These are phyloP conservation scores for Bonia amplexicaulis DNA, from an alignment of 176 grass and related monocot species.

Conservation along the genomic window DNA sequence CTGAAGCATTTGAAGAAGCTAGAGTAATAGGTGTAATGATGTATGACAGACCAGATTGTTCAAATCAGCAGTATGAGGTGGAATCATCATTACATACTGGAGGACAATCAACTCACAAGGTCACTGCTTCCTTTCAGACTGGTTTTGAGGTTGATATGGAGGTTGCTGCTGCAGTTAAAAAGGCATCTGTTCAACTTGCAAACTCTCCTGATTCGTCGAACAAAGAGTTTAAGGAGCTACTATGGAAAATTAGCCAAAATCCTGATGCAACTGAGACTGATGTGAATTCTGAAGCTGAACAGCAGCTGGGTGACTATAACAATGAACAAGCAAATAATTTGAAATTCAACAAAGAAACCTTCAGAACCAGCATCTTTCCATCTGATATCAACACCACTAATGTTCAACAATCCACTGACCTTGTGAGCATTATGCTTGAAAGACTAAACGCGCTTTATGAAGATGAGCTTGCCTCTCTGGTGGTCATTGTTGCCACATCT, in stretches of 20 bases:
- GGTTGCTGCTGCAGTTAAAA: conserved; percentile 78
- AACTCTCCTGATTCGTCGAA: conserved; percentile 45
- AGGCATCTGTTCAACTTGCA: conserved; percentile 64
- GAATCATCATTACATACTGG: conserved; percentile 50
- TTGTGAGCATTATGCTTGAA: conserved; percentile 64
- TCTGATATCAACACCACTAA: conserved; percentile 25
- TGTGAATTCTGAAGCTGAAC: conserved; percentile 33
- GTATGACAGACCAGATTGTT: conserved; percentile 81
- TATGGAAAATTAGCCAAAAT: conserved; percentile 85
- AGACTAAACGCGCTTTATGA: conserved; percentile 74
- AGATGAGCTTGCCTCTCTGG: conserved; percentile 80
- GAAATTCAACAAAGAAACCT: conserved; percentile 20
- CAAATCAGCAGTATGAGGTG: conserved; percentile 53
- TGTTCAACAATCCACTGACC: conserved; percentile 28
- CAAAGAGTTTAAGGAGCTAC: conserved; percentile 65
- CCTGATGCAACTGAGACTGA: conserved; percentile 46
- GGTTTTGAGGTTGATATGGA: conserved; percentile 89
- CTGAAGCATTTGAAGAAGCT: conserved; percentile 81
- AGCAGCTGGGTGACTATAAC: neutral
- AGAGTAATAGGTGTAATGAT: conserved; percentile 89
- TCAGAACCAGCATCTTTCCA: conserved; percentile 19
- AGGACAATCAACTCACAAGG: conserved; percentile 61
- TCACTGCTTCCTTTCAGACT: conserved; percentile 87
- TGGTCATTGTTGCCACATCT: conserved; percentile 86
- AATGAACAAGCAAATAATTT: conserved; percentile 8